Conservation (phyloP, 257 asterid species). For the Solanum sparsipilum region DNA sequence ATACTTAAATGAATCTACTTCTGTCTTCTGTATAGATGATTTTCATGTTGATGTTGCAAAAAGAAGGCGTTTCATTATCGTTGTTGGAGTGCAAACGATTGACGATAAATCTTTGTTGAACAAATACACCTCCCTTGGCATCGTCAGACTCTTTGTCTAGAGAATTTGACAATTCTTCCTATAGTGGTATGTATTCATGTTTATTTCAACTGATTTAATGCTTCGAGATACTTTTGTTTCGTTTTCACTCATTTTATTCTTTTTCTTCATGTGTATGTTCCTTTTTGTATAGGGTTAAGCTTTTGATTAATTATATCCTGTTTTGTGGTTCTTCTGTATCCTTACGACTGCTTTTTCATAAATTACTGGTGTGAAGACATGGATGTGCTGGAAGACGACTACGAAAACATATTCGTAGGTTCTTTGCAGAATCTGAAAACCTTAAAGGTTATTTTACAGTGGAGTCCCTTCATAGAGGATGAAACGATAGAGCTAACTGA, state of each 20-base stretch:
- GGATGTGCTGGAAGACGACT: not conserved
- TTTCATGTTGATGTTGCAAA: not conserved
- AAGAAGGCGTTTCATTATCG: not conserved
- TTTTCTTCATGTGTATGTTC: too few species aligned
- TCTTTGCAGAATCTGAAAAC: not conserved
- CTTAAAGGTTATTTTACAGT: not conserved
- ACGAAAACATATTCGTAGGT: not conserved
- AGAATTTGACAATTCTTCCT: too few species aligned
- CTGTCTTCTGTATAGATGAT: not conserved
- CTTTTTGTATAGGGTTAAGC: too few species aligned
- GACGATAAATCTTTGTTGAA: too few species aligned
- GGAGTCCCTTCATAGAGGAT: not conserved
- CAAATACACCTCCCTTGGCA: not conserved
- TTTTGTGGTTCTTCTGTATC: not conserved
- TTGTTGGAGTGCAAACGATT: not conserved
- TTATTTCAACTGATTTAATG: not conserved
- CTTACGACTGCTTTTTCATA: not conserved
- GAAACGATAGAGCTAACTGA: not conserved
- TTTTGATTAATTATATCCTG: not conserved
- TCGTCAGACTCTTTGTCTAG: too few species aligned
- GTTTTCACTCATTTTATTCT: not conserved
- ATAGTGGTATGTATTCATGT: not conserved
- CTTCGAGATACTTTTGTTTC: not conserved
- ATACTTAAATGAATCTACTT: too few species aligned
- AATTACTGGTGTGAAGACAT: not conserved